Percentiles rank a stretch among this genome's conserved stretches.
Evolutionary conservation across 192 early-diverging fungal genomes (phyloP).

Genomic region (Coemansia sp.): DNA sequence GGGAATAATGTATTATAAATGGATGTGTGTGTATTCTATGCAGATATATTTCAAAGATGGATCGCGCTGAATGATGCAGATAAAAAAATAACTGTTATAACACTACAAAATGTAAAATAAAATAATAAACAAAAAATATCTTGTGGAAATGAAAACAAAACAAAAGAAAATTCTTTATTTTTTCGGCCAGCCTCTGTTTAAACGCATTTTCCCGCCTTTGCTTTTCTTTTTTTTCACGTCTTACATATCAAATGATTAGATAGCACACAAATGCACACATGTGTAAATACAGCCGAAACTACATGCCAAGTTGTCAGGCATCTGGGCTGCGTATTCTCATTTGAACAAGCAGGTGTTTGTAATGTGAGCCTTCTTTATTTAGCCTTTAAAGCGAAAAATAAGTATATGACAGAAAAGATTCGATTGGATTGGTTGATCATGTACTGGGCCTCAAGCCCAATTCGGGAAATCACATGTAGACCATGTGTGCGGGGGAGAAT

Average conservation of each 20-base stretch:
- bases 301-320: not conserved
- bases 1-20: not conserved
- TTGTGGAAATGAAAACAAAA: not conserved
- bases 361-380: constrained; percentile 2
- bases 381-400: not conserved
- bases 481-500: not conserved
- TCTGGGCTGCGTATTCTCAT: constrained; percentile 2
- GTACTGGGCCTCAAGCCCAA: not conserved
- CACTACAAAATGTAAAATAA: constrained; percentile 2
- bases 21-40: not conserved
- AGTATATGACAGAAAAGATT: not conserved
- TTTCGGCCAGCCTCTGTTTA: not conserved
- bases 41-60: too few species aligned
- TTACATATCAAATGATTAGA: not conserved
- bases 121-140: not conserved
- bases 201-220: not conserved
- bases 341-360: not conserved
- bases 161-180: not conserved
- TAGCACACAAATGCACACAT: not conserved
- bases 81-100: too few species aligned
- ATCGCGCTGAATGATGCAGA: too few species aligned
- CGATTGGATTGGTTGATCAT: not conserved
- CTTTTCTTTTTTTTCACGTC: not conserved
- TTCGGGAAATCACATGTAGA: not conserved
- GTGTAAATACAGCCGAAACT: constrained; percentile 5